Percentiles rank a stretch among this genome's conserved stretches.
Conservation (phyloP, 106 monocot genomes). For the Amphibolis antarctica region DNA sequence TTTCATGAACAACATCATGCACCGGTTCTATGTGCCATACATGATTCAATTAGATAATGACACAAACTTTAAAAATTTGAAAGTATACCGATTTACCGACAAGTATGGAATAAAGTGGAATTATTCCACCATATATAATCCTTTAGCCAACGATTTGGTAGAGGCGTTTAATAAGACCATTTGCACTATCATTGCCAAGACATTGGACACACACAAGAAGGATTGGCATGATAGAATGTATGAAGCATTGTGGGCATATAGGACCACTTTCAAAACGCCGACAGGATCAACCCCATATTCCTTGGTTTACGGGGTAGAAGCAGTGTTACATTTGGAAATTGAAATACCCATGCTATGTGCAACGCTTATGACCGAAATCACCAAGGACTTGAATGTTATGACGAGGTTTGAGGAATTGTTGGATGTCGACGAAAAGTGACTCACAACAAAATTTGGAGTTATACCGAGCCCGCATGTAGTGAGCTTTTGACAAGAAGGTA, state of each 20-base stretch:
- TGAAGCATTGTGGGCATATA: background rate
- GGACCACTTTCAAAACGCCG: background rate
- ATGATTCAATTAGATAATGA: background rate
- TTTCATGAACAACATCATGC: background rate
- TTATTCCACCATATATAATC: constrained; percentile 3
- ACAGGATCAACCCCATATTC: background rate
- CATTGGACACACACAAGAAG: background rate
- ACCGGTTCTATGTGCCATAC: background rate
- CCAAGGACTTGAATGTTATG: background rate
- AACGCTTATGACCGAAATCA: background rate
- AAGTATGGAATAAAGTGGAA: background rate
- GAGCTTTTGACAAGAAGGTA: background rate
- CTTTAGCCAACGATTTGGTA: background rate
- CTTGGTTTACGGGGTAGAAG: background rate
- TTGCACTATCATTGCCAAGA: background rate
- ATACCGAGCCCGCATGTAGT: background rate
- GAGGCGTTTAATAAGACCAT: background rate
- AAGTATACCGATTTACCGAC: background rate
- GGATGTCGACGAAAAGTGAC: background rate
- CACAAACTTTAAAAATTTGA: background rate
- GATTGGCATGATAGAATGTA: background rate
- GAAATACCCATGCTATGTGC: background rate
- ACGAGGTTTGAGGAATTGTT: background rate
- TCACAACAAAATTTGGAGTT: background rate
- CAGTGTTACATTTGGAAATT: background rate